Conservation (phyloP, 495 filamentous ascomycete genomes). For the Tuber umbilicatum region DNA sequence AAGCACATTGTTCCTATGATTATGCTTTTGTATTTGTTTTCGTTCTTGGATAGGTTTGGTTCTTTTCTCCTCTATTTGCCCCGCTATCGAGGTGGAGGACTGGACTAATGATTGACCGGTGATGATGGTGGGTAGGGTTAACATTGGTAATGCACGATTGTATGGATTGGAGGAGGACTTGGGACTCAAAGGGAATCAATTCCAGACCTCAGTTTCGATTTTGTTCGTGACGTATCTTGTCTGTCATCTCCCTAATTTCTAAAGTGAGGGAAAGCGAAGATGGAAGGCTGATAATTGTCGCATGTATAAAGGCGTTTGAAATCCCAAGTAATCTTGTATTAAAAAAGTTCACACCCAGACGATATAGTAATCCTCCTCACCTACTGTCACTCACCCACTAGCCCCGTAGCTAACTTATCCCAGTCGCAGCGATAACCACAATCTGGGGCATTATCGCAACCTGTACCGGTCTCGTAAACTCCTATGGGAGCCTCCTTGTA, state of each 20-base stretch:
- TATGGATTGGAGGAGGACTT: constrained; percentile 65
- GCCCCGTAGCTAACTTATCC: constrained; percentile 10
- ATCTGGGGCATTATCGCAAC: constrained; percentile 69
- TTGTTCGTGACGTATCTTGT: constrained; percentile 65
- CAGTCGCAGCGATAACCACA: constrained; percentile 56
- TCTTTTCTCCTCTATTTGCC: neutral
- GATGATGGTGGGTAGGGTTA: constrained; percentile 48
- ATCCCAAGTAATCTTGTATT: constrained; percentile 59
- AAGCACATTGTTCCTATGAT: constrained; percentile 56
- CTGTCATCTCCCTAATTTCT: constrained; percentile 30
- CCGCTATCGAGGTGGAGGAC: neutral
- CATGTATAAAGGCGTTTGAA: constrained; percentile 48
- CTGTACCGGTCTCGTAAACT: constrained; percentile 58
- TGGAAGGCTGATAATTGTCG: neutral
- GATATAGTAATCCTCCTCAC: constrained; percentile 45
- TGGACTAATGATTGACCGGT: constrained; percentile 8
- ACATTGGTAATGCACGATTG: constrained; percentile 70
- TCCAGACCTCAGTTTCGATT: constrained; percentile 62
- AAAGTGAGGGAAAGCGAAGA: neutral
- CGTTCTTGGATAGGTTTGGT: constrained; percentile 56
- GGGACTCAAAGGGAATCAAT: constrained; percentile 56
- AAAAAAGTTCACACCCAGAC: constrained; percentile 58
- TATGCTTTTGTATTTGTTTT: constrained; percentile 57
- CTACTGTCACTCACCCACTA: neutral
- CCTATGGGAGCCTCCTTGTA: constrained; percentile 52